Evolutionary conservation across 129 eudicot species (phyloP).

Genomic region (Pulicaria dysenterica): DNA sequence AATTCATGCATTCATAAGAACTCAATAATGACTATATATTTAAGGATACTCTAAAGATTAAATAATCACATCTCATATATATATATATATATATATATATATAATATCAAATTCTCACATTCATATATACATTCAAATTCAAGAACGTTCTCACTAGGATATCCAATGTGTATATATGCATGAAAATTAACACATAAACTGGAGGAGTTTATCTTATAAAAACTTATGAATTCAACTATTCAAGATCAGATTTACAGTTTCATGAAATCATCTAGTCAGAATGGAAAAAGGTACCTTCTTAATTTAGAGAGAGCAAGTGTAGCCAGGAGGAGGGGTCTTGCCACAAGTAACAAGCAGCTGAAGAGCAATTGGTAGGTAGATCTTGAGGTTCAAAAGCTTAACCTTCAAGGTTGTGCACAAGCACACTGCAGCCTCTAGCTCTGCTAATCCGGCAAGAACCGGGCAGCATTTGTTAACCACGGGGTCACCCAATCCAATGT

Average conservation of each 20-base stretch:
- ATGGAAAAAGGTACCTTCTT: slow-evolving; percentile 17
- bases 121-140: no score
- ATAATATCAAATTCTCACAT: no score
- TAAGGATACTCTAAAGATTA: not conserved
- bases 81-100: not conserved
- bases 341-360: slow-evolving; percentile 83
- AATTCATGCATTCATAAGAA: slow-evolving; percentile 19
- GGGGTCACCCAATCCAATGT: slow-evolving; percentile 73
- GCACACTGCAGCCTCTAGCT: slow-evolving; percentile 82
- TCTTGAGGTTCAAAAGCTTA: slow-evolving; percentile 64
- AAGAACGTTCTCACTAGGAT: no score
- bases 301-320: slow-evolving; percentile 72
- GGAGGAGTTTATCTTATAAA: no score
- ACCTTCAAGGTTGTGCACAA: slow-evolving; percentile 81
- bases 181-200: no score
- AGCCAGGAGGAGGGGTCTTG: slow-evolving; percentile 86
- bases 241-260: slow-evolving; percentile 8
- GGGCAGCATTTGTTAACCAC: slow-evolving; percentile 71
- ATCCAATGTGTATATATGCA: no score
- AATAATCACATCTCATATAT: not conserved
- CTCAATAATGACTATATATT: not conserved
- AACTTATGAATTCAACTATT: not conserved
- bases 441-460: slow-evolving; percentile 62
- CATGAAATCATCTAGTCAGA: not conserved
- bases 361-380: slow-evolving; percentile 71